These are phyloP conservation scores for Boletus holoroseus DNA, from an alignment of 1,284 basidiomycete species.

Conservation along the genomic window DNA sequence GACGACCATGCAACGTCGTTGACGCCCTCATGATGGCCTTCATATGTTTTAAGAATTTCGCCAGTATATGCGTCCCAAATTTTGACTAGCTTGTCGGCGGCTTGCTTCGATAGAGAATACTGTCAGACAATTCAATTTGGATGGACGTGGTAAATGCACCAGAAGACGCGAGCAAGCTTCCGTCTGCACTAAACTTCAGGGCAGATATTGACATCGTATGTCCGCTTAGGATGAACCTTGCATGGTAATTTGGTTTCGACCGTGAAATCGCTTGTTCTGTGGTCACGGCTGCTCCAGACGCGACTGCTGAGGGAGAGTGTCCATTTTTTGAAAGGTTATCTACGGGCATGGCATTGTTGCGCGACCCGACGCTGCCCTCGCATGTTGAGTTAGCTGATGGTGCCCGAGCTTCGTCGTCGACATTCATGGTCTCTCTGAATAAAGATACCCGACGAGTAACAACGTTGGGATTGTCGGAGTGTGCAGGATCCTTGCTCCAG, in stretches of 20 bases:
- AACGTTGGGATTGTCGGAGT: background rate
- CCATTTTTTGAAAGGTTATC: slow-evolving; percentile 6
- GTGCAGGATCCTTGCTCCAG: background rate
- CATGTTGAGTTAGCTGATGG: background rate
- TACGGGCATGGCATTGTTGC: slow-evolving; percentile 12
- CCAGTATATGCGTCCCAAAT: slow-evolving; percentile 72
- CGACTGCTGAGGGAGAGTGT: background rate
- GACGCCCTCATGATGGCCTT: slow-evolving; percentile 74
- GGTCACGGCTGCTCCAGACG: background rate
- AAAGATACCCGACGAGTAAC: background rate
- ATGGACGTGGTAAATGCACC: slow-evolving; percentile 43
- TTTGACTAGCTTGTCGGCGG: slow-evolving; percentile 74
- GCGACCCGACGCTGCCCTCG: slow-evolving; percentile 6
- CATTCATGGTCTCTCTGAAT: slow-evolving; percentile 15
- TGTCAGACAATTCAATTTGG: slow-evolving; percentile 18
- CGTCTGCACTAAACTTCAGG: slow-evolving; percentile 76
- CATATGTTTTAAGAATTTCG: slow-evolving; percentile 62
- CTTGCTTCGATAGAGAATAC: slow-evolving; percentile 43
- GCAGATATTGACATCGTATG: slow-evolving; percentile 71
- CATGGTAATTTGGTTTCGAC: slow-evolving; percentile 36
- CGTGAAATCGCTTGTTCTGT: slow-evolving; percentile 5
- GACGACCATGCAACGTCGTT: slow-evolving; percentile 85
- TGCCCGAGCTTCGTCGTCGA: slow-evolving; percentile 13
- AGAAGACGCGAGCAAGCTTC: slow-evolving; percentile 65
- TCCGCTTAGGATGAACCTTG: slow-evolving; percentile 58